Evolutionary conservation across 2,329 filamentous ascomycete genomes (phyloP).

Genomic region (Exophiala phaeomuriformis): DNA sequence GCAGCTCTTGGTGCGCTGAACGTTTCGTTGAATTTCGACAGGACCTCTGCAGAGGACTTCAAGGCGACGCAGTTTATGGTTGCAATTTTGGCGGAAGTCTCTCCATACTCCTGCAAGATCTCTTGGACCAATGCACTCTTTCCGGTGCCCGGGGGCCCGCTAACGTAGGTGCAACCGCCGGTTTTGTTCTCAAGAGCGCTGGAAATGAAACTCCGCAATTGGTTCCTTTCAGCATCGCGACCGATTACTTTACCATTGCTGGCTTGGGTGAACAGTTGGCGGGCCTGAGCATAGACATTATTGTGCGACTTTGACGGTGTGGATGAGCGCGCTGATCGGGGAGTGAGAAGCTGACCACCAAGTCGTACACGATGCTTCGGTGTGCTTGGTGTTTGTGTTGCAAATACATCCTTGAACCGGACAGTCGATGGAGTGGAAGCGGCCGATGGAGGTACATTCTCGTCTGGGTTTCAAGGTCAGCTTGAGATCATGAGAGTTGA

Average conservation of each 20-base stretch:
- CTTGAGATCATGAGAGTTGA: slow-evolving; percentile 52
- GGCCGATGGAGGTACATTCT: slow-evolving; percentile 36
- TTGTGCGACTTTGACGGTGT: slow-evolving; percentile 59
- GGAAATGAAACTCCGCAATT: slow-evolving; percentile 63
- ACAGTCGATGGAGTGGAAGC: slow-evolving; percentile 50
- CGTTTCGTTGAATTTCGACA: slow-evolving; percentile 65
- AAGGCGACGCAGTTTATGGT: slow-evolving; percentile 98
- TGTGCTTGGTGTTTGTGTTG: slow-evolving; percentile 62
- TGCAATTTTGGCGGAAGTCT: slow-evolving; percentile 54
- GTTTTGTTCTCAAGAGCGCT: slow-evolving; percentile 53
- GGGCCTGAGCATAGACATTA: slow-evolving; percentile 73
- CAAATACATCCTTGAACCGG: slow-evolving; percentile 70
- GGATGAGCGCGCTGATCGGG: slow-evolving; percentile 69
- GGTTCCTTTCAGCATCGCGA: slow-evolving; percentile 60
- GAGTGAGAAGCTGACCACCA: slow-evolving; percentile 65
- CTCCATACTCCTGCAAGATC: slow-evolving; percentile 56
- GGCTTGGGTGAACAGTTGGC: slow-evolving; percentile 78
- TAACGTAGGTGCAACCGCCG: slow-evolving; percentile 85
- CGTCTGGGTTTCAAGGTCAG: slow-evolving; percentile 44
- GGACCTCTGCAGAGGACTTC: slow-evolving; percentile 79
- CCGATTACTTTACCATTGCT: slow-evolving; percentile 70
- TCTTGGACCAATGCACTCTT: slow-evolving; percentile 91
- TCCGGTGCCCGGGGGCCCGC: slow-evolving; percentile 88
- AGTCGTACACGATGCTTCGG: slow-evolving; percentile 79
- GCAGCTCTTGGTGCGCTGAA: slow-evolving; percentile 61